Conservation (phyloP, 2,329 filamentous ascomycete genomes). For the Epichloe baconii region DNA sequence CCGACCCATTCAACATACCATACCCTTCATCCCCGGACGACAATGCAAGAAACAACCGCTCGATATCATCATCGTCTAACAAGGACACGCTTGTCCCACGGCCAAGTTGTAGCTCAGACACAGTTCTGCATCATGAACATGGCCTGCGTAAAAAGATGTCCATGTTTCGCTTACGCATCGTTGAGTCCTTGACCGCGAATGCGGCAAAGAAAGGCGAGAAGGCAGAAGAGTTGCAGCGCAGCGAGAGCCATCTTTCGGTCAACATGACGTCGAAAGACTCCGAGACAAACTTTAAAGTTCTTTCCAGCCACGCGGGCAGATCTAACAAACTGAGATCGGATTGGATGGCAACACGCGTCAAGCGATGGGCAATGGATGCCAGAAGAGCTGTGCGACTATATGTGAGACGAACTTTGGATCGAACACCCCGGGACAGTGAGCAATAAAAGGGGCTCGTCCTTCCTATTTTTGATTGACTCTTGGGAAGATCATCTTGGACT, state of each 20-base stretch:
- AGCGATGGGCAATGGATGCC: slow-evolving; percentile 21
- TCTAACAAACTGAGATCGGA: slow-evolving; percentile 7
- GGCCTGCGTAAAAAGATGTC: slow-evolving; percentile 19
- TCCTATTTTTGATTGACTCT: slow-evolving; percentile 1
- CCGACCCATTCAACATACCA: slow-evolving; percentile 23
- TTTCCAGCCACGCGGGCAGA: not conserved
- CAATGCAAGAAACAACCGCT: slow-evolving; percentile 6
- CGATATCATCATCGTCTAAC: slow-evolving; percentile 6
- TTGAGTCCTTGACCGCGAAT: slow-evolving; percentile 6
- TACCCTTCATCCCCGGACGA: slow-evolving; percentile 15
- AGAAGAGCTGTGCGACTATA: slow-evolving; percentile 20
- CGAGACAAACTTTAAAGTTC: slow-evolving; percentile 1
- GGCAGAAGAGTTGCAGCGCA: slow-evolving; percentile 4
- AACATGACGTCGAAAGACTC: slow-evolving; percentile 1
- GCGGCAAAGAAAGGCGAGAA: slow-evolving; percentile 6
- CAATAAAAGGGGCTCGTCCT: not conserved
- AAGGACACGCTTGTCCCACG: slow-evolving; percentile 6
- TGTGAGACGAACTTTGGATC: slow-evolving; percentile 19
- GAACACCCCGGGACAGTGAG: slow-evolving; percentile 13
- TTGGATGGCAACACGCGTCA: slow-evolving; percentile 16
- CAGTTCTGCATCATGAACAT: slow-evolving; percentile 2
- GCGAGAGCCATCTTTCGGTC: slow-evolving; percentile 2
- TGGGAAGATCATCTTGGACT: slow-evolving; percentile 2
- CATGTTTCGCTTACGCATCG: slow-evolving; percentile 15
- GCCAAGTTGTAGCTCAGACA: slow-evolving; percentile 5